Evolutionary conservation across 2,329 filamentous ascomycete species (phyloP), one percentile per base, ranked within the genome.

Genomic region (Botrytis cinerea): DNA sequence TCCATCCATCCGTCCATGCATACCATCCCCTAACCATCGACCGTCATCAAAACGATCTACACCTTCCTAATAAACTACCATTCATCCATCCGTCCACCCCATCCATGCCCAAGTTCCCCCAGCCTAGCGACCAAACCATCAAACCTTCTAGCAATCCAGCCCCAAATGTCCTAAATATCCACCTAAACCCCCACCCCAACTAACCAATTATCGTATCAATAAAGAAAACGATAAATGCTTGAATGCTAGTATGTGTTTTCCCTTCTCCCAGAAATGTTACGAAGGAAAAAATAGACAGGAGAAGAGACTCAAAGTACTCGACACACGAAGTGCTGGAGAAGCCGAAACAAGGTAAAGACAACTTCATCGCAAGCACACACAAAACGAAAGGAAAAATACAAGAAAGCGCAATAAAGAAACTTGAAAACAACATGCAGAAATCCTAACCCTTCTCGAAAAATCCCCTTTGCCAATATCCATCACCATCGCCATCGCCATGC

Each of bases 401-500:
- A 35, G 57, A 73, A 70, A 38, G 38, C 38, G 57, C 51, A 40
- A 70, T 28, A 73, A 63, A 54, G 38, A 62, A 63, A 48, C 40
- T 48, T 45, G 46, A 70, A 38, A 71, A 69, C 62, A 69, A 70
- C 64, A 62, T 73, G 45, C 54, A 73, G 57, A 70, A 73, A 61
- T 73, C 64, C 51, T 68, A 48, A 45, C 71, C 64, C 43, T 73
- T 60, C 66, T 70, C 57, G 25, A 46, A 46, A 70, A 70, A 62
- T 16, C 66, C 59, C 54, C 45, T 60, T 62, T 61, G 40, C 71
- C 63, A 73, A 73, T 69, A 73, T 62, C 71, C 71, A 73, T 60
- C 61, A 57, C 64, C 57, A 68, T 64, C 66, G 66, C 64, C 57
- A 72, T 64, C 66, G 66, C 72, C 72, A 75, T 75, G 74, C 74